Conservation (phyloP, 2,329 filamentous ascomycete species). For the Verticillium isaacii region DNA sequence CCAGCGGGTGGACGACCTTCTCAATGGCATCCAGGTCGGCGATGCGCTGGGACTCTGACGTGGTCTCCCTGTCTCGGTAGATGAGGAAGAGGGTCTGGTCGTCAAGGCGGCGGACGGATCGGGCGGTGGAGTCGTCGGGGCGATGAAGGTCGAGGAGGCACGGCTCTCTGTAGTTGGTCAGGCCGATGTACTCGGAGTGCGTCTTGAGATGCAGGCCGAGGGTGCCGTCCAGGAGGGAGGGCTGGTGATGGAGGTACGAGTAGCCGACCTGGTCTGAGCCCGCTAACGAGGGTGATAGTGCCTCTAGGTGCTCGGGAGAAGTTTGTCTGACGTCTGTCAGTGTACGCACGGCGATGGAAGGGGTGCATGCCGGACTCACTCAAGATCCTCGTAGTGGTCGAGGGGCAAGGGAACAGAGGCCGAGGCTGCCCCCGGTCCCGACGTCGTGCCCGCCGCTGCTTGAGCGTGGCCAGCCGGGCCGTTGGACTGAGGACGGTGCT, state of each 20-base stretch:
- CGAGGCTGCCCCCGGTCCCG: slow-evolving; percentile 2
- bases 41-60: slow-evolving; percentile 34
- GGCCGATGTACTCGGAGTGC: slow-evolving; percentile 56
- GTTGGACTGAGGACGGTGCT: slow-evolving; percentile 12
- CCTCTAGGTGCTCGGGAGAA: slow-evolving; percentile 12
- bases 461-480: slow-evolving; percentile 2
- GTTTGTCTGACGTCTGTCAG: slow-evolving; percentile 5
- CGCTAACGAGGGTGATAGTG: slow-evolving; percentile 9
- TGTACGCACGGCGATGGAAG: not conserved
- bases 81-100: slow-evolving; percentile 29
- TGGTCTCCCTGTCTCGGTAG: slow-evolving; percentile 26
- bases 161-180: slow-evolving; percentile 55
- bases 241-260: slow-evolving; percentile 5
- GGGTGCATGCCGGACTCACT: slow-evolving; percentile 6
- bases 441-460: slow-evolving; percentile 3
- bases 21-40: slow-evolving; percentile 49
- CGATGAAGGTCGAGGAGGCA: slow-evolving; percentile 51
- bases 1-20: slow-evolving; percentile 57
- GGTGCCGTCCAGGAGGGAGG: slow-evolving; percentile 31
- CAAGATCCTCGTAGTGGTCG: slow-evolving; percentile 11
- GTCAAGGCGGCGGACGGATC: slow-evolving; percentile 26
- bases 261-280: slow-evolving; percentile 11
- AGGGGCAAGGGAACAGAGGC: slow-evolving; percentile 4
- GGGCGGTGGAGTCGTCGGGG: slow-evolving; percentile 35
- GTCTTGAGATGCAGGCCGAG: slow-evolving; percentile 54